phyloP scores from a whole-genome alignment of 495 filamentous ascomycete genomes.

The Delitschia confertaspora region DNA sequence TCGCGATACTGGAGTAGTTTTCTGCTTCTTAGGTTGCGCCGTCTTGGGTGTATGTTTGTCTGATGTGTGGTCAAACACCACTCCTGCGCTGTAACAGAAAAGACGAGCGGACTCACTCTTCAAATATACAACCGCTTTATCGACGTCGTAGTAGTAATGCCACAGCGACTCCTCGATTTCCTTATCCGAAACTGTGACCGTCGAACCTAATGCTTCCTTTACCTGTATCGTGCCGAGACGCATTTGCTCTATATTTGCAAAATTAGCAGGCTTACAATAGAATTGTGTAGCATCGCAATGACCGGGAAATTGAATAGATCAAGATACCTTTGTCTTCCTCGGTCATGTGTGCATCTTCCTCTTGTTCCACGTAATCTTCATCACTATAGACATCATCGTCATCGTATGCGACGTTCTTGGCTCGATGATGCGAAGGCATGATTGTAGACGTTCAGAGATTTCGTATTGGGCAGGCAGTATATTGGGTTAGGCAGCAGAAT shows the following conservation, averaged over 20 bases:
- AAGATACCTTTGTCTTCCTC: slow-evolving; percentile 55
- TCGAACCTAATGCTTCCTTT: slow-evolving; percentile 44
- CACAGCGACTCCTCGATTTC: slow-evolving; percentile 85
- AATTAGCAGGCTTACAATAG: slow-evolving; percentile 5
- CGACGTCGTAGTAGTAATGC: slow-evolving; percentile 92
- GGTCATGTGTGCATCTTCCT: slow-evolving; percentile 41
- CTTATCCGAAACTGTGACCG: slow-evolving; percentile 47
- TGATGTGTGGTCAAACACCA: slow-evolving; percentile 1
- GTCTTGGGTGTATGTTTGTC: slow-evolving; percentile 24
- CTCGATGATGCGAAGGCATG: slow-evolving; percentile 30
- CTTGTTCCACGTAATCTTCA: slow-evolving; percentile 28
- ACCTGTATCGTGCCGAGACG: slow-evolving; percentile 47
- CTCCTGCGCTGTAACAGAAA: neutral
- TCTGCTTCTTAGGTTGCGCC: slow-evolving; percentile 32
- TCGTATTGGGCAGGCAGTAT: no score
- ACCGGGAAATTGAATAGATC: neutral
- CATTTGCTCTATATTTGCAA: slow-evolving; percentile 43
- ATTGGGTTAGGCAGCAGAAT: no score
- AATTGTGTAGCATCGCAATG: slow-evolving; percentile 5
- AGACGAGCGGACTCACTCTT: slow-evolving; percentile 42
- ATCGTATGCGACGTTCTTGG: slow-evolving; percentile 35
- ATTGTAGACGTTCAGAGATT: no score
- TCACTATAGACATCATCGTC: slow-evolving; percentile 29
- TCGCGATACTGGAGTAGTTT: slow-evolving; percentile 34
- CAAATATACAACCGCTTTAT: slow-evolving; percentile 72